Percentiles rank a stretch among this genome's conserved stretches.
Evolutionary conservation across 768 basidiomycete genomes (phyloP).

Genomic region (Trametes cubensis): DNA sequence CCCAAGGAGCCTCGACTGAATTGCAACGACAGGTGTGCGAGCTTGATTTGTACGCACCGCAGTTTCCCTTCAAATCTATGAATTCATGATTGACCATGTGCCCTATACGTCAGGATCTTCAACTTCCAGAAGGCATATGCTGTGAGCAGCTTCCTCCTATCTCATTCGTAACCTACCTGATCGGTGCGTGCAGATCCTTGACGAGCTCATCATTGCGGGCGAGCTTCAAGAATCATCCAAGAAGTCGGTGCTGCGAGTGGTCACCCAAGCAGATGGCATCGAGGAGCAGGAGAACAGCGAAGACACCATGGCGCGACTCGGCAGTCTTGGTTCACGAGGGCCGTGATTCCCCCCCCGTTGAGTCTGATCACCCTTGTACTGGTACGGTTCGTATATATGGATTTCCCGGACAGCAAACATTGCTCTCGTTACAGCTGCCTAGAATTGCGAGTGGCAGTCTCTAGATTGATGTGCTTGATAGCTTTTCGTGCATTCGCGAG

Average conservation of each 20-base stretch:
- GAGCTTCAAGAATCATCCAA: conserved; percentile 94
- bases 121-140: conserved; percentile 97
- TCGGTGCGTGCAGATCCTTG: conserved; percentile 61
- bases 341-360: conserved; percentile 13
- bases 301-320: conserved; percentile 69
- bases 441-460: too few species aligned
- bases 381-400: conserved; percentile 13
- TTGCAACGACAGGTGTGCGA: conserved; percentile 71
- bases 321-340: conserved; percentile 63
- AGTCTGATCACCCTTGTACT: background rate
- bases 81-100: background rate
- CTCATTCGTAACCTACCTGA: background rate
- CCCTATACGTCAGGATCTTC: conserved; percentile 68
- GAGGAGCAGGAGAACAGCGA: conserved; percentile 87
- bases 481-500: too few species aligned
- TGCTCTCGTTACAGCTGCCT: too few species aligned
- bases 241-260: conserved; percentile 64
- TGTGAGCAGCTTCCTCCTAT: conserved; percentile 43
- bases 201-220: conserved; percentile 91
- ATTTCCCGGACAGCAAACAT: background rate
- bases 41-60: conserved; percentile 73
- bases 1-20: background rate
- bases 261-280: conserved; percentile 81
- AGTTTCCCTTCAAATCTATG: background rate
- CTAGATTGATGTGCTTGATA: too few species aligned